Evolutionary conservation across 1,139 yeast species (phyloP).

Genomic region (Debaryomycetaceae sp.): DNA sequence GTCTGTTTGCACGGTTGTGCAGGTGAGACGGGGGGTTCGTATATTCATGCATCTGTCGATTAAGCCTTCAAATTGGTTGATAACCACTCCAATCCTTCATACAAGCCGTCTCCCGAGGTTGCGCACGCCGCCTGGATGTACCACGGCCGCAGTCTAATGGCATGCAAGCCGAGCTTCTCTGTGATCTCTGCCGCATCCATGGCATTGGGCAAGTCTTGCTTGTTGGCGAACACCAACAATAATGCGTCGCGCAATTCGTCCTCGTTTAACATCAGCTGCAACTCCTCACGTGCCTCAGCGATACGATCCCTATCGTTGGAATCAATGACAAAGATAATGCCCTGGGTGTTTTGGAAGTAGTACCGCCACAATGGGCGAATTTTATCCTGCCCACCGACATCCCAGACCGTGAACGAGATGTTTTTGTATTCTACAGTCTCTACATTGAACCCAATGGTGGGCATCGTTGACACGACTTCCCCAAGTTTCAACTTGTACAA

Average conservation of each 20-base stretch:
- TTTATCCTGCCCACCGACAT: conserved; percentile 97
- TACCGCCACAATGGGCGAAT: conserved; percentile 96
- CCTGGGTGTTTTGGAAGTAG: conserved; percentile 91
- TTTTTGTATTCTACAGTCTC: conserved; percentile 93
- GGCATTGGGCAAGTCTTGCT: conserved; percentile 90
- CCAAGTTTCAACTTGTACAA: conserved; percentile 86
- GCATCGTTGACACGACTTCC: conserved; percentile 89
- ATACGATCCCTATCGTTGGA: conserved; percentile 93
- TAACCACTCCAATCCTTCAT: conserved; percentile 91
- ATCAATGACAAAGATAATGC: conserved; percentile 89
- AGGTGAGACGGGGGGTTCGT: not conserved
- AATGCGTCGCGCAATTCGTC: conserved; percentile 91
- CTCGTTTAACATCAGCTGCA: conserved; percentile 91
- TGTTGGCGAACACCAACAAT: conserved; percentile 84
- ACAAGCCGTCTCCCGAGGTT: conserved; percentile 86
- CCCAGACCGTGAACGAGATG: conserved; percentile 94
- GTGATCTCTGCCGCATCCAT: conserved; percentile 90
- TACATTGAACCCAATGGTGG: conserved; percentile 92
- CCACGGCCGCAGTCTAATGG: conserved; percentile 87
- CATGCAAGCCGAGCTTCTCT: conserved; percentile 76
- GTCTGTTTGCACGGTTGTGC: no score
- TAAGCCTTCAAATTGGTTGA: conserved; percentile 69
- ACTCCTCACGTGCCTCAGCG: conserved; percentile 88
- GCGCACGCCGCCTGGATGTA: conserved; percentile 88
- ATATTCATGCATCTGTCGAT: not conserved